These are phyloP conservation scores for Fusarium sp. DNA, from an alignment of 2,329 filamentous ascomycete species.

Conservation along the genomic window DNA sequence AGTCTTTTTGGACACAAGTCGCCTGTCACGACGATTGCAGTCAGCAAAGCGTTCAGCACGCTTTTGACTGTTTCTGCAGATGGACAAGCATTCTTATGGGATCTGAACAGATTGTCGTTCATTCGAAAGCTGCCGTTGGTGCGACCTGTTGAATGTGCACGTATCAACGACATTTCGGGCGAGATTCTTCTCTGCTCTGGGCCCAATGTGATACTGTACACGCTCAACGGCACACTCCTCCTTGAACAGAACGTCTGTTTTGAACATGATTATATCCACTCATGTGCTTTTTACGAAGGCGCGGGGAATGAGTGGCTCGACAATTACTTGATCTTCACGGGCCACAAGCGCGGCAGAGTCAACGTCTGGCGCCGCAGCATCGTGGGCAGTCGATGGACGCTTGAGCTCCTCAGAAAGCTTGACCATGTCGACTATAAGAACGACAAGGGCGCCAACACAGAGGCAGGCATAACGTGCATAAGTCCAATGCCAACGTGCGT, in stretches of 20 bases:
- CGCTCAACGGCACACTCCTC: constrained; percentile 85
- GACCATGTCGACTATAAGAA: constrained; percentile 78
- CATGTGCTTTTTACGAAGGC: constrained; percentile 93
- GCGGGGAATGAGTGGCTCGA: constrained; percentile 91
- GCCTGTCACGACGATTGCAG: constrained; percentile 81
- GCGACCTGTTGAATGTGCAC: constrained; percentile 74
- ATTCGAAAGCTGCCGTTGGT: constrained; percentile 75
- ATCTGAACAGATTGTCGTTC: constrained; percentile 89
- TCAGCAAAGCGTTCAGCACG: constrained; percentile 87
- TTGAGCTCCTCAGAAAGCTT: constrained; percentile 82
- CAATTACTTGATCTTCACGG: constrained; percentile 86
- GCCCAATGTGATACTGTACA: constrained; percentile 79
- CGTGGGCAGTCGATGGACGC: constrained; percentile 70
- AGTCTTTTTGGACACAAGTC: constrained; percentile 91
- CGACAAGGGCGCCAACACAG: constrained; percentile 65
- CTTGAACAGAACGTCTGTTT: constrained; percentile 83
- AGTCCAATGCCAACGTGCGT: constrained; percentile 82
- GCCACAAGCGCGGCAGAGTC: constrained; percentile 83
- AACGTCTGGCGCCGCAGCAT: constrained; percentile 76
- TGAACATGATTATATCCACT: constrained; percentile 75
- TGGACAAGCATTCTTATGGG: constrained; percentile 89
- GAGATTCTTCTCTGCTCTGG: constrained; percentile 88
- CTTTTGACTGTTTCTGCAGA: constrained; percentile 85
- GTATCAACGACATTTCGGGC: constrained; percentile 89
- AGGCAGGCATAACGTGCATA: constrained; percentile 85